These are phyloP conservation scores for Pseudogymnoascus destructans DNA, from an alignment of 2,329 filamentous ascomycete genomes.

Conservation along the genomic window DNA sequence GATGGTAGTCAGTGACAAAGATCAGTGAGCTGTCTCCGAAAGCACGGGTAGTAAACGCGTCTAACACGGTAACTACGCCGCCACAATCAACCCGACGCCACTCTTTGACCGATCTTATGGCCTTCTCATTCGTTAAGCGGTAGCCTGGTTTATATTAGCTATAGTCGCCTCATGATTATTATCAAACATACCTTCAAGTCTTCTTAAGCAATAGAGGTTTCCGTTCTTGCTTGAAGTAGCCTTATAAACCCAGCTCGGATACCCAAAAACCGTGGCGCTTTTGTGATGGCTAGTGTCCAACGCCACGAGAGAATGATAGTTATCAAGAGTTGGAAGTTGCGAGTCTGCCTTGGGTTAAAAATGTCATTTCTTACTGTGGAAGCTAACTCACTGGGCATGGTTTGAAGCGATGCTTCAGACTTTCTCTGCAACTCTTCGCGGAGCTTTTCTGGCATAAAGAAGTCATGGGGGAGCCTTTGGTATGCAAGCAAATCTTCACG, in stretches of 20 bases:
- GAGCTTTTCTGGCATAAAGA: conserved; percentile 79
- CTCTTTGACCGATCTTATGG: conserved; percentile 71
- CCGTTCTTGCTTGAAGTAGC: conserved; percentile 81
- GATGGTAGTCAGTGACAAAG: conserved; percentile 87
- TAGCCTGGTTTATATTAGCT: conserved; percentile 42
- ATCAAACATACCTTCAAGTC: conserved; percentile 55
- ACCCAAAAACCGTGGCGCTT: conserved; percentile 68
- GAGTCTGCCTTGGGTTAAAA: conserved; percentile 34
- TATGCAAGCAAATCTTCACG: conserved; percentile 71
- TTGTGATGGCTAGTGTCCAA: conserved; percentile 73
- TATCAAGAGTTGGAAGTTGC: conserved; percentile 66
- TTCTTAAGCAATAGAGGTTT: conserved; percentile 71
- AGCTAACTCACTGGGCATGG: conserved; percentile 54
- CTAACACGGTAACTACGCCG: conserved; percentile 73
- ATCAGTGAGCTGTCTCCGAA: conserved; percentile 94
- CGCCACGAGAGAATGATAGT: conserved; percentile 85
- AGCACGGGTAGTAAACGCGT: conserved; percentile 83
- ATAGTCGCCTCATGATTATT: background rate
- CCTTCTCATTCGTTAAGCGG: conserved; percentile 75
- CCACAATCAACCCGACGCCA: conserved; percentile 80
- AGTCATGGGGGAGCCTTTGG: conserved; percentile 76
- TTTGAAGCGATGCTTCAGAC: conserved; percentile 70
- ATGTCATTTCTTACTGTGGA: background rate
- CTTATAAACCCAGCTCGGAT: conserved; percentile 90
- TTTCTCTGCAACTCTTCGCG: conserved; percentile 85